Evolutionary conservation across 352 stramenopile genomes (phyloP).

Genomic region (Heterotrichella gracilis): DNA sequence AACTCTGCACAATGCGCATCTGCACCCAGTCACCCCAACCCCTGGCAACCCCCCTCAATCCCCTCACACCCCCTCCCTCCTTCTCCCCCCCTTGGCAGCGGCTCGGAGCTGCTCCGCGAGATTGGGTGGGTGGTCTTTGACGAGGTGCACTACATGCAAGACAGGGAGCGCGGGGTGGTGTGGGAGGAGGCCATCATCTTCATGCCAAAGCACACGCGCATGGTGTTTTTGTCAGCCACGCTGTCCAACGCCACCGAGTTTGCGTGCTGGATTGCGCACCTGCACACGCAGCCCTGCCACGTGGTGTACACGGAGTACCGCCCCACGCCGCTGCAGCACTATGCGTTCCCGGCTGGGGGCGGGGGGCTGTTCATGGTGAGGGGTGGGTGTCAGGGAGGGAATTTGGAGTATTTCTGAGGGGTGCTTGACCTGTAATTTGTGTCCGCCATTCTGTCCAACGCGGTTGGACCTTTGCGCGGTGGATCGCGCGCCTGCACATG

Average conservation of each 20-base stretch:
- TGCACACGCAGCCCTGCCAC: slow-evolving; percentile 92
- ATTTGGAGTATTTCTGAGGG: no score
- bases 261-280: slow-evolving; percentile 79
- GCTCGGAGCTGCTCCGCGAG: slow-evolving; percentile 21
- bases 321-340: slow-evolving; percentile 89
- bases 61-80: no score
- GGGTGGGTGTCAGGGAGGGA: no score
- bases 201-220: slow-evolving; percentile 78
- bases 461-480: no score
- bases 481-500: no score
- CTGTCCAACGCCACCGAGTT: slow-evolving; percentile 90
- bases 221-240: slow-evolving; percentile 91
- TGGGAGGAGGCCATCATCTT: slow-evolving; percentile 97
- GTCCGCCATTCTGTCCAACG: no score
- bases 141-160: slow-evolving; percentile 98
- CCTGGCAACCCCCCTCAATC: no score
- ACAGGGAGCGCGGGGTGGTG: slow-evolving; percentile 81
- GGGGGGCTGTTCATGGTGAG: slow-evolving; percentile 85
- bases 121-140: slow-evolving; percentile 74
- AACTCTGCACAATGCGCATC: no score
- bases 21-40: no score
- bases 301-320: slow-evolving; percentile 99
- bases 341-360: slow-evolving; percentile 73
- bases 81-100: no score
- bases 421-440: no score